These are phyloP conservation scores for Psilocybe azurescens DNA, from an alignment of 768 basidiomycete species.

Conservation along the genomic window DNA sequence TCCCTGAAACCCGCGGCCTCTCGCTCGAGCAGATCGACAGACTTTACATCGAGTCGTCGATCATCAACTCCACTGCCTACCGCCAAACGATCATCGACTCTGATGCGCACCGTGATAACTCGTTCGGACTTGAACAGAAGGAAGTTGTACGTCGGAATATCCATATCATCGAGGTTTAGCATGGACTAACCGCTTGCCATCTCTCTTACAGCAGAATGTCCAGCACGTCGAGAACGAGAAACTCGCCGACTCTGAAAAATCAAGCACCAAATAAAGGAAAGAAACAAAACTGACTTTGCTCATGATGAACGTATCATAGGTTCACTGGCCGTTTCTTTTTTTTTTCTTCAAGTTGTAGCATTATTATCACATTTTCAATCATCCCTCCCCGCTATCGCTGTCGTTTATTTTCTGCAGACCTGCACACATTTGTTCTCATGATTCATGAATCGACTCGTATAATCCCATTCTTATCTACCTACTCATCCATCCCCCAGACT, in stretches of 20 bases:
- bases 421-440: neutral
- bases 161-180: neutral
- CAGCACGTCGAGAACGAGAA: neutral
- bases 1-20: slow-evolving; percentile 66
- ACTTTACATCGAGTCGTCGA: slow-evolving; percentile 64
- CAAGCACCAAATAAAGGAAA: neutral
- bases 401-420: neutral
- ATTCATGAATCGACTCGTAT: no score
- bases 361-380: neutral
- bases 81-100: neutral
- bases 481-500: neutral
- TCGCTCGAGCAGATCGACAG: slow-evolving; percentile 84
- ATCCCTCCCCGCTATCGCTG: neutral
- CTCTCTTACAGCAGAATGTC: neutral
- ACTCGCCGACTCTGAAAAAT: neutral
- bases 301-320: neutral
- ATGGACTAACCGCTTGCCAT: neutral
- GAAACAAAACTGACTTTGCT: no score
- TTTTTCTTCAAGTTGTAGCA: neutral
- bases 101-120: neutral
- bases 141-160: neutral
- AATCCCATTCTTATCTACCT: neutral
- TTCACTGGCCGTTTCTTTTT: neutral
- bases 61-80: slow-evolving; percentile 12
- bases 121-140: neutral